Base-by-base conservation (phyloP, 352 stramenopile species). In the Phytophthora colocasiae region DNA sequence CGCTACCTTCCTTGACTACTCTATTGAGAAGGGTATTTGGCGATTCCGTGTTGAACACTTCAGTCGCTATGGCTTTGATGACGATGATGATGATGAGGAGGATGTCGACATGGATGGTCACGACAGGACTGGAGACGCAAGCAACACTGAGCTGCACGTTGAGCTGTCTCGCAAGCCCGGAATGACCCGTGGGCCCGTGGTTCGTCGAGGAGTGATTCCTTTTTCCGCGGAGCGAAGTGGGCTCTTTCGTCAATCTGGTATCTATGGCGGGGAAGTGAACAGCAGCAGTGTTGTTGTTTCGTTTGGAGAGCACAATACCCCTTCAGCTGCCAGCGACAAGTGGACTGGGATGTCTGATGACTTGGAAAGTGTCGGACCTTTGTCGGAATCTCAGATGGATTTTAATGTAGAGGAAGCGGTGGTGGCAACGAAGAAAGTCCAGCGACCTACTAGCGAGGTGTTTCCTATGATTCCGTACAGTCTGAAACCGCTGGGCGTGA, bases 1-100 rank as follows among this genome's bases (percentile, higher is more conserved):
- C 29, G 85, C 87, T 29, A 92, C 76, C 5, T 93, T 86, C 58
- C 68, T 96, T 10, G 85, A 94, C 56, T 96, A 96, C 66, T 80
- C 77, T 9, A 69, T 74, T 9, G 78, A 88, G 12, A 89, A 79
- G 27, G 87, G 87, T 47, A 83, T 94, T 58, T 96, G 87, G 87
- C 82, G 85, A 26, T 96, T 96, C 66, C 83, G 86, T 29, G 87
- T 94, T 15, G 86, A 96, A 57, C 87, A 96, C 49, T 96, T 96
- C 41, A 93, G 84, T 65, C 87, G 87, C 32, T 96, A 96, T 48
- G 87, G 84, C 4, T 85, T 96, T 51, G 73, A 83, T 43, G 80
- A 89, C 53, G 78, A 91, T 38, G 85, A 92, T 24, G 85, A 92
- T 19, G 85, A 89, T 2, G 80, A 90, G 59, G 85, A 89, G 2